Conservation (phyloP, 139 green algal species). For the Parachlorella kessleri region DNA sequence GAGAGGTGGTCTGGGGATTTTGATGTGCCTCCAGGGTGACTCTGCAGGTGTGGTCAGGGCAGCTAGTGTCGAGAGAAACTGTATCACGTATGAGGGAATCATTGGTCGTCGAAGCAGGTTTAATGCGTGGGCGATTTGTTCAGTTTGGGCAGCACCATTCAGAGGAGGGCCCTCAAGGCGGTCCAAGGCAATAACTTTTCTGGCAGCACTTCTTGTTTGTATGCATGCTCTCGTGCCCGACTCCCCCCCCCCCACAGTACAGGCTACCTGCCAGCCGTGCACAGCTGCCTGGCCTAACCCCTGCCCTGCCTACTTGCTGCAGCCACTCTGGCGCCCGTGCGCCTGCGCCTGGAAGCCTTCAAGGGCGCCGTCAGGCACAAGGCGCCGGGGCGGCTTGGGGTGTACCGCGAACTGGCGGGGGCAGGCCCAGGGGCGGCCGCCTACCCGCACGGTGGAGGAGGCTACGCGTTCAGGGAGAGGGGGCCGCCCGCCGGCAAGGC, state of each 20-base stretch:
- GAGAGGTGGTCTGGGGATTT: constrained; percentile 15
- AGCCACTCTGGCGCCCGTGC: constrained; percentile 29
- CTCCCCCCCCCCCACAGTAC: neutral
- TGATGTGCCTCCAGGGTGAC: constrained; percentile 8
- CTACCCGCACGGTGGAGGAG: too few species aligned
- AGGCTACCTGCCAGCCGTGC: neutral
- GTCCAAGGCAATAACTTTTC: too few species aligned
- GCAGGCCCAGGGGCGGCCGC: too few species aligned
- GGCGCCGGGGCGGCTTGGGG: neutral
- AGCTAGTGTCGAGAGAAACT: too few species aligned
- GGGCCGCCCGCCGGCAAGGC: too few species aligned
- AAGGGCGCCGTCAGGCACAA: constrained; percentile 12
- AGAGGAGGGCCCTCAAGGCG: too few species aligned
- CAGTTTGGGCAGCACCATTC: too few species aligned
- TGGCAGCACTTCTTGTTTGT: neutral
- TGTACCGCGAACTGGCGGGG: neutral
- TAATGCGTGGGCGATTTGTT: too few species aligned
- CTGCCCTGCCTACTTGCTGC: neutral
- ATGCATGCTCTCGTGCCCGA: neutral
- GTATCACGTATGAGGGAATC: too few species aligned
- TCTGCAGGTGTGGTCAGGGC: neutral
- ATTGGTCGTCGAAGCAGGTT: too few species aligned
- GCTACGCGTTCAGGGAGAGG: too few species aligned
- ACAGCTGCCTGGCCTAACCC: too few species aligned
- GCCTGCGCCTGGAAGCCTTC: constrained; percentile 37